phyloP scores from a whole-genome alignment of 768 basidiomycete species.

The Termitomyces heimii region DNA sequence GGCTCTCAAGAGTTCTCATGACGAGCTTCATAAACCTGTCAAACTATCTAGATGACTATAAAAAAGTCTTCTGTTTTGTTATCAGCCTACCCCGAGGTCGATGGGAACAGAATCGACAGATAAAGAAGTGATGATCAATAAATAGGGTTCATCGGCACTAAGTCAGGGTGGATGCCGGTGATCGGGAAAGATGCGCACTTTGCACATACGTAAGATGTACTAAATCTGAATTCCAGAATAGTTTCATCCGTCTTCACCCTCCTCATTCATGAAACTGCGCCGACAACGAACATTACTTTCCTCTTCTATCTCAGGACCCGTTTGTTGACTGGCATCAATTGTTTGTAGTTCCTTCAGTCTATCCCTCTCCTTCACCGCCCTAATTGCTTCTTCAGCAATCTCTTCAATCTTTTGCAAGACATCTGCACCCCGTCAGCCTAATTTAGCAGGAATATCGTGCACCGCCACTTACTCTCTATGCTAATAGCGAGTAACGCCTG shows the following conservation, averaged over 20 bases:
- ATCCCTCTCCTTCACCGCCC: conserved; percentile 11
- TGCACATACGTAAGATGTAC: not conserved
- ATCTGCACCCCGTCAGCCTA: conserved; percentile 4
- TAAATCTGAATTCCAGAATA: too few species aligned
- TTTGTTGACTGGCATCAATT: not conserved
- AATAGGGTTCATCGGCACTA: too few species aligned
- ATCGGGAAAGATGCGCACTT: not conserved
- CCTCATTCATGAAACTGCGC: not conserved
- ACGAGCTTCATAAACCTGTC: not conserved
- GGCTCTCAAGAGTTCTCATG: not conserved
- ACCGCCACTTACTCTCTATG: conserved; percentile 16
- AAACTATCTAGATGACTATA: not conserved
- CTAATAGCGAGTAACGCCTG: conserved; percentile 27
- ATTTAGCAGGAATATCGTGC: not conserved
- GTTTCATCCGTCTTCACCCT: not conserved
- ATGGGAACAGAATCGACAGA: not conserved
- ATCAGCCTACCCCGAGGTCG: not conserved
- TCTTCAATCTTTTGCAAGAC: conserved; percentile 12
- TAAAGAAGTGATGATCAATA: not conserved
- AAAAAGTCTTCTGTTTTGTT: not conserved
- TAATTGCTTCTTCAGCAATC: conserved; percentile 13
- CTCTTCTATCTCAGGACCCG: not conserved
- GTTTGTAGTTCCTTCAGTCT: conserved; percentile 5
- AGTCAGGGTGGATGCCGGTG: not conserved
- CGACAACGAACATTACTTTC: not conserved